Evolutionary conservation across 768 basidiomycete species (phyloP).

Genomic region (Collybiopsis confluens): DNA sequence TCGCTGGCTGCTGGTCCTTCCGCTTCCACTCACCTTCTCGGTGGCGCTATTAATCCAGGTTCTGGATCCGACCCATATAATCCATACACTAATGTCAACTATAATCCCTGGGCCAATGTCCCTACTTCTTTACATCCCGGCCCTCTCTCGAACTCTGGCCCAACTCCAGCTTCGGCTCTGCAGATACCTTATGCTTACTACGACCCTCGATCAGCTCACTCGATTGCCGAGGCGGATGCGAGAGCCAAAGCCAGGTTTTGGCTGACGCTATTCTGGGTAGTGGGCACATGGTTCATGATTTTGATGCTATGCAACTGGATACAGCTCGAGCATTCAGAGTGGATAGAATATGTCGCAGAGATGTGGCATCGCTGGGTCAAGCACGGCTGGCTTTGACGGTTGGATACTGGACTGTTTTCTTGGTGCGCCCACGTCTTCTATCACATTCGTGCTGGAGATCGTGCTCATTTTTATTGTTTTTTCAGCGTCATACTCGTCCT

Average conservation of each 20-base stretch:
- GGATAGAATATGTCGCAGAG: neutral
- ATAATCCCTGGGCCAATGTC: slow-evolving; percentile 5
- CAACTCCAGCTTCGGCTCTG: slow-evolving; percentile 4
- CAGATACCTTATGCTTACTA: slow-evolving; percentile 36
- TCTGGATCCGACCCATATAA: neutral
- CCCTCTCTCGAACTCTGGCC: neutral
- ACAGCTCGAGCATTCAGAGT: neutral
- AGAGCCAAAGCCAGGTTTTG: slow-evolving; percentile 36
- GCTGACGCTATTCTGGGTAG: slow-evolving; percentile 24
- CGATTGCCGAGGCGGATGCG: slow-evolving; percentile 25
- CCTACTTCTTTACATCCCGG: slow-evolving; percentile 4
- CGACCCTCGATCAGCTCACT: slow-evolving; percentile 27
- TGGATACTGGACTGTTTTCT: neutral
- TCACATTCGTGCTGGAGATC: no score
- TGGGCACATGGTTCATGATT: slow-evolving; percentile 23
- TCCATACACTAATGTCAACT: slow-evolving; percentile 3
- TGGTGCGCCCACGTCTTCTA: no score
- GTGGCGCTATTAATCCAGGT: neutral
- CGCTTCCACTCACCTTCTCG: neutral
- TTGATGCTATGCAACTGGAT: slow-evolving; percentile 17
- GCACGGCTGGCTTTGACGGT: neutral
- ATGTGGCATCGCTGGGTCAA: neutral
- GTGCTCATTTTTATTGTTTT: no score
- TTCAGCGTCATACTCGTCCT: no score
- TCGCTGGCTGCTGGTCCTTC: neutral